Evolutionary conservation across 73 alveolate species (phyloP).

Genomic region (Breviolum minutum): DNA sequence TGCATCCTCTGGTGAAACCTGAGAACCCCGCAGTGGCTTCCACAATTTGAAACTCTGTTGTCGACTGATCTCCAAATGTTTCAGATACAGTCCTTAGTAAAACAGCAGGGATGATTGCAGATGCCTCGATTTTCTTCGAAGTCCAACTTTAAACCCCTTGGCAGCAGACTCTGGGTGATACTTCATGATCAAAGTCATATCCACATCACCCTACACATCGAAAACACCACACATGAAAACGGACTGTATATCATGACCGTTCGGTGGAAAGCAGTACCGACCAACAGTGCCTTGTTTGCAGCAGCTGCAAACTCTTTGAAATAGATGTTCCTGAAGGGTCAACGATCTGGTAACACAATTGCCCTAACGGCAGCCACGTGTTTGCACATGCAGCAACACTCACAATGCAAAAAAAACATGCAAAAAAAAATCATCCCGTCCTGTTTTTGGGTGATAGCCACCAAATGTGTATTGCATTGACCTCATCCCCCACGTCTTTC

Average conservation of each 20-base stretch:
- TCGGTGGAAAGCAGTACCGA: neutral
- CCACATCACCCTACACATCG: slow-evolving; percentile 55
- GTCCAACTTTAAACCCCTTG: neutral
- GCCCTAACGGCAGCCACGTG: neutral
- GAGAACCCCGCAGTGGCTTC: slow-evolving; percentile 54
- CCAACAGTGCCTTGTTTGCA: slow-evolving; percentile 46
- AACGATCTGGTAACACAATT: neutral
- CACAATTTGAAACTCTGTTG: slow-evolving; percentile 72
- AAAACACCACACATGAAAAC: neutral
- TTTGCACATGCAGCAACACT: neutral
- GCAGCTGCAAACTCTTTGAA: slow-evolving; percentile 81
- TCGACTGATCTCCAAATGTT: slow-evolving; percentile 66
- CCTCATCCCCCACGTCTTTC: neutral
- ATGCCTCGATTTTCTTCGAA: neutral
- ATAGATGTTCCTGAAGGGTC: slow-evolving; percentile 35
- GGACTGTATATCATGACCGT: neutral
- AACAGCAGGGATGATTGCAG: neutral
- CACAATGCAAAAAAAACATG: neutral
- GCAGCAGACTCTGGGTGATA: slow-evolving; percentile 56
- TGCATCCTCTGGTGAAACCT: neutral
- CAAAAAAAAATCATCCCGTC: neutral
- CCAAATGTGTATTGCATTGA: slow-evolving; percentile 80
- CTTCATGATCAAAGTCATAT: slow-evolving; percentile 72
- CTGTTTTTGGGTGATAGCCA: slow-evolving; percentile 84
- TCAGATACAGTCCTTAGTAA: slow-evolving; percentile 56